Base-by-base conservation (phyloP, 2,329 filamentous ascomycete genomes). In the Cladophialophora psammophila region DNA sequence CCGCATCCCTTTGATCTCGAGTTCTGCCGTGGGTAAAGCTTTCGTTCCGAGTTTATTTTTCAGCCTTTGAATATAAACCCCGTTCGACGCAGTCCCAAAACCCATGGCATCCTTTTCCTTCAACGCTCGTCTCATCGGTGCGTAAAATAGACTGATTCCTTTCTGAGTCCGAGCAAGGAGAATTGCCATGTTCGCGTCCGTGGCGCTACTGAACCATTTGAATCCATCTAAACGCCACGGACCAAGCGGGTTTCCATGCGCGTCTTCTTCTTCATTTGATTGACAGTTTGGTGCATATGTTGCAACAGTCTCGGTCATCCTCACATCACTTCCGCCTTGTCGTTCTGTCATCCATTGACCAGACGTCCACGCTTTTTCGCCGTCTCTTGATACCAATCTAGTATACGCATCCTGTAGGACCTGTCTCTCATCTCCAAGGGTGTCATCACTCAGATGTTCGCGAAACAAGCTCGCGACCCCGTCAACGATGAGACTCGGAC, bases 31-130 rank as follows among this genome's bases (percentile, higher is more conserved):
- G 0, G 91, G 90, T 0, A 93, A 80, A 0, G 87, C 82, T 55
- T 86, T 86, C 0, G 90, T 93, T 20, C 90, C 90, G 2, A 91
- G 82, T 73, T 93, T 93, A 75, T 87, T 86, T 78, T 93, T 93
- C 15, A 93, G 80, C 0, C 90, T 83, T 64, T 89, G 86, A 69
- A 92, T 91, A 12, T 80, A 81, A 8, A 93, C 82, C 1, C 90
- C 90, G 73, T 93, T 93, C 8, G 74, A 75, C 20, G 34, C 71
- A 63, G 53, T 55, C 26, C 34, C 26, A 67, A 55, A 4, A 40
- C 31, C 13, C 32, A 70, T 20, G 57, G 5, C 6, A n/a, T 31
- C 26, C 40, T 18, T 31, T 7, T 7, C 20, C 38, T 31, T 12
- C 38, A 52, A 40, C 15, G 40, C 60, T 18, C 64, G 59, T 13